Percentiles rank a stretch among this genome's conserved stretches.
Evolutionary conservation across 108 stramenopile species (phyloP).

Genomic region (Skeletonema menzelii): DNA sequence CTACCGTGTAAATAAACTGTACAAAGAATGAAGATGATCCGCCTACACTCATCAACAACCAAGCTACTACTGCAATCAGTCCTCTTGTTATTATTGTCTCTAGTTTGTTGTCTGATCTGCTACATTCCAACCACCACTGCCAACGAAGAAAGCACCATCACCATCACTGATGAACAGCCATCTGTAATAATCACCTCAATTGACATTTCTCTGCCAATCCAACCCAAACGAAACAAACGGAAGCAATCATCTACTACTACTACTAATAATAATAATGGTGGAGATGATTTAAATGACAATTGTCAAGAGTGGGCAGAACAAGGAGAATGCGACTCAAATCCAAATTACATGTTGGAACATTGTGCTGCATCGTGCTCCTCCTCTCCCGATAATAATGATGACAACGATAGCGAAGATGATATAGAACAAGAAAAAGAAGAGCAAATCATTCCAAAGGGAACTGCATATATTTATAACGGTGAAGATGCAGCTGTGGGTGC

Average conservation of each 20-base stretch:
- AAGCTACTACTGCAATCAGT: too few relatives aligned
- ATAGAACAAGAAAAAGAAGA: background rate
- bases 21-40: too few relatives aligned
- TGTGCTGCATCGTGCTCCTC: conserved; percentile 38
- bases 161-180: too few relatives aligned
- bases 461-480: conserved; percentile 26
- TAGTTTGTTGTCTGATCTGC: too few relatives aligned
- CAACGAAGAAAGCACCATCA: too few relatives aligned
- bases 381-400: background rate
- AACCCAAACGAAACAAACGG: background rate
- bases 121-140: too few relatives aligned
- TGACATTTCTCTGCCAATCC: background rate
- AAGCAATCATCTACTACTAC: background rate
- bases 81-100: too few relatives aligned
- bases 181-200: background rate
- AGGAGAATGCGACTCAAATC: conserved; percentile 52
- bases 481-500: conserved; percentile 59
- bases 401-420: too few relatives aligned
- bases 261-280: background rate
- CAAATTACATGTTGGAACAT: conserved; percentile 42
- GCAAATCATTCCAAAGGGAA: conserved; percentile 1
- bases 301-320: conserved; percentile 27
- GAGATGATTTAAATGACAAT: background rate
- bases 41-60: too few relatives aligned
- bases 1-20: too few relatives aligned